phyloP scores from a whole-genome alignment of 805 yeast species.

The Metschnikowia drakensbergensis region DNA sequence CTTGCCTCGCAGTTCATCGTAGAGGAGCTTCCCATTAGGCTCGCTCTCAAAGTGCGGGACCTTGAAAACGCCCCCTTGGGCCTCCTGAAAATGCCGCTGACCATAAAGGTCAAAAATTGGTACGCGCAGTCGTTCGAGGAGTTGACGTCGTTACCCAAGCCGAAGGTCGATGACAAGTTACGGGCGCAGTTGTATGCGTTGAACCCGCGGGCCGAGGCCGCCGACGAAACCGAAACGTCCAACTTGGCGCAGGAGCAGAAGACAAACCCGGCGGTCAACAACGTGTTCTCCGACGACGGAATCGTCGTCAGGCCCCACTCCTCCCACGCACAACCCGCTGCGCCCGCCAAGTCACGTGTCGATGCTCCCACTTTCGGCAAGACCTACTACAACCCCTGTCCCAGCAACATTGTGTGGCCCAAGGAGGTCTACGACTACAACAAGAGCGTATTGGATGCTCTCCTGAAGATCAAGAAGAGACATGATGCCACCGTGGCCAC shows the following conservation, averaged over 20 bases:
- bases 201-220: slow-evolving; percentile 8
- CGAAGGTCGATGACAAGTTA: slow-evolving; percentile 45
- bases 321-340: slow-evolving; percentile 7
- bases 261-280: slow-evolving; percentile 36
- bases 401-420: slow-evolving; percentile 61
- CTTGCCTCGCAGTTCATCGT: slow-evolving; percentile 81
- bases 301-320: slow-evolving; percentile 31
- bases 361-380: slow-evolving; percentile 41
- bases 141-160: slow-evolving; percentile 60
- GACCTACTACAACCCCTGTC: slow-evolving; percentile 51
- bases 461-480: slow-evolving; percentile 69
- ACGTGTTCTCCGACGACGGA: slow-evolving; percentile 51
- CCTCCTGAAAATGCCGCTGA: slow-evolving; percentile 67
- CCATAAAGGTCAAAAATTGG: slow-evolving; percentile 78
- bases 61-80: slow-evolving; percentile 77
- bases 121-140: slow-evolving; percentile 88
- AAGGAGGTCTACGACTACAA: slow-evolving; percentile 71
- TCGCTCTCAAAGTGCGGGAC: slow-evolving; percentile 83
- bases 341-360: slow-evolving; percentile 8
- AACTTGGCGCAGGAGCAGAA: slow-evolving; percentile 31
- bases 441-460: slow-evolving; percentile 57
- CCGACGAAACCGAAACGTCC: slow-evolving; percentile 11
- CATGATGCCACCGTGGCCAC: slow-evolving; percentile 94
- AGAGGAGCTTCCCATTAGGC: slow-evolving; percentile 81
- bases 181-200: slow-evolving; percentile 28